Conservation (phyloP, 805 yeast species). For the Metschnikowia lachancei region DNA sequence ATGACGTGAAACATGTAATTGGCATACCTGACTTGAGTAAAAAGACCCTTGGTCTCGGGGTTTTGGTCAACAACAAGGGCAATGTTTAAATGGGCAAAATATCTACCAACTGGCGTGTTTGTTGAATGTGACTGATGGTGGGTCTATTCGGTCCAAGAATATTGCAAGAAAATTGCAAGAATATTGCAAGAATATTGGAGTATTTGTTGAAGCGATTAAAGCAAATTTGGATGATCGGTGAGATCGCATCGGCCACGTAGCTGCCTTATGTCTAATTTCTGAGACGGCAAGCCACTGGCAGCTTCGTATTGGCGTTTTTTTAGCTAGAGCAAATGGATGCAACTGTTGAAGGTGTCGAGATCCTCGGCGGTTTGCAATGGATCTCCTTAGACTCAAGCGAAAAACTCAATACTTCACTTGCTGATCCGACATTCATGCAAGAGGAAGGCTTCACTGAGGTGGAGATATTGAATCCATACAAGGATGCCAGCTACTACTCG, state of each 20-base stretch:
- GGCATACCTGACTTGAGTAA: no score
- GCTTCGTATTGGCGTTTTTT: conserved; percentile 66
- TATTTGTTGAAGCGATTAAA: conserved; percentile 45
- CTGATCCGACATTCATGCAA: conserved; percentile 18
- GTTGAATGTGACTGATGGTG: no score
- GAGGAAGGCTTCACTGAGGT: conserved; percentile 16
- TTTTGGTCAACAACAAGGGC: no score
- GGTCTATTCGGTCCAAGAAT: no score
- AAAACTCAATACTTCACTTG: conserved; percentile 6
- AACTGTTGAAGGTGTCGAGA: conserved; percentile 78
- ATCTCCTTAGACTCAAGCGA: conserved; percentile 9
- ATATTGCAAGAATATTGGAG: no score
- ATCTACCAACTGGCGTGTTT: no score
- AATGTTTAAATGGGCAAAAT: no score
- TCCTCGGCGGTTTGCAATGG: conserved; percentile 83
- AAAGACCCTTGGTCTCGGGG: no score
- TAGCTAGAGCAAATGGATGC: conserved; percentile 71
- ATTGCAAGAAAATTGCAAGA: no score
- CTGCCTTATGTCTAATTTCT: conserved; percentile 45
- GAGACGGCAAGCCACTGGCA: conserved; percentile 45
- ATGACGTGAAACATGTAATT: no score
- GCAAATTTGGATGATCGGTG: conserved; percentile 86
- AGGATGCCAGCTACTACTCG: conserved; percentile 15
- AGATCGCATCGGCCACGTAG: conserved; percentile 64
- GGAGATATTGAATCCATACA: conserved; percentile 16